phyloP scores from a whole-genome alignment of 2,329 filamentous ascomycete species.

The Monosporascus sp. region DNA sequence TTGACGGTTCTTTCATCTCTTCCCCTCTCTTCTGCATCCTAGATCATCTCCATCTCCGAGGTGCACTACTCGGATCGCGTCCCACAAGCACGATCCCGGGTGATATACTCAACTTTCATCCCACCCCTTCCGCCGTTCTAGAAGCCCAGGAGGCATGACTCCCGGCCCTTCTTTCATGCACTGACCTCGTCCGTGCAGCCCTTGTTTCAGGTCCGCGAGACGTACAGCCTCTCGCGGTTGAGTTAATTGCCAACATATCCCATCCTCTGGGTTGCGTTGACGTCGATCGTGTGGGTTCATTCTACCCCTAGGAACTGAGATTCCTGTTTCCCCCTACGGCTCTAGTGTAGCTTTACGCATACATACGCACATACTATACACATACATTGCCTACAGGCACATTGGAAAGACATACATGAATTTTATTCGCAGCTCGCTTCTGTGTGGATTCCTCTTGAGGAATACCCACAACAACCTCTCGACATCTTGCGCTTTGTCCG shows the following conservation, averaged over 20 bases:
- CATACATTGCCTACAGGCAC: neutral
- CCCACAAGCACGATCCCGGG: too few relatives aligned
- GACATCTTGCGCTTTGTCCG: neutral
- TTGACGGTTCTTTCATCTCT: neutral
- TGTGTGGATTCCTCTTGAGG: neutral
- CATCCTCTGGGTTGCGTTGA: neutral
- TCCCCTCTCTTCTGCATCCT: neutral
- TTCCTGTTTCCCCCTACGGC: too few relatives aligned
- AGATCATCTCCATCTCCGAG: neutral
- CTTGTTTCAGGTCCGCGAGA: neutral
- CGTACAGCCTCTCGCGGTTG: too few relatives aligned
- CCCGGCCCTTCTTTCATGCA: neutral
- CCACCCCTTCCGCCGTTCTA: neutral
- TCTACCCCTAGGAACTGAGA: neutral
- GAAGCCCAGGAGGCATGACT: neutral
- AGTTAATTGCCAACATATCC: too few relatives aligned
- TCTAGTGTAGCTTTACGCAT: neutral
- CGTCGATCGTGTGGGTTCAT: neutral
- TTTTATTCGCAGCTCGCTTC: neutral
- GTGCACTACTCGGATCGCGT: neutral
- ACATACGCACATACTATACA: neutral
- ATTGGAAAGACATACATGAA: neutral
- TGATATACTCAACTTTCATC: neutral
- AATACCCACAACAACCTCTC: neutral
- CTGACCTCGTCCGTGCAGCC: neutral